A percentile compares a stretch with the other conserved stretches of the same genome.
Evolutionary conservation across 106 monocot species (phyloP).

Genomic region (Narthecium ossifragum): DNA sequence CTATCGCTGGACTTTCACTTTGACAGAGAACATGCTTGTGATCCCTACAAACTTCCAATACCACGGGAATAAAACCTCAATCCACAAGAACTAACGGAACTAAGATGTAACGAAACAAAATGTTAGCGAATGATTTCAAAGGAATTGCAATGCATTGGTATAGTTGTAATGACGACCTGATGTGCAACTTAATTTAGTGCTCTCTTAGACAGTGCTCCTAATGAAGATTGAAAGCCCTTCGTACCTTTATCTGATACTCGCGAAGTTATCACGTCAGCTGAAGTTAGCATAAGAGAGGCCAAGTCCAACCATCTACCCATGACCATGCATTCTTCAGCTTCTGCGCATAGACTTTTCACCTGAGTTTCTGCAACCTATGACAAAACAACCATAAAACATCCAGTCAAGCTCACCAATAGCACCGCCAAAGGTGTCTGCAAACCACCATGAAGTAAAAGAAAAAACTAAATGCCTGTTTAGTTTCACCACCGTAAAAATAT

Average conservation of each 20-base stretch:
- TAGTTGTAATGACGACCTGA: too few relatives aligned
- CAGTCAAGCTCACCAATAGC: not conserved
- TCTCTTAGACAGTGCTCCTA: too few relatives aligned
- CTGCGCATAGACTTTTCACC: slow-evolving; percentile 55
- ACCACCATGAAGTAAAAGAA: not conserved
- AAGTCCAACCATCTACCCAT: slow-evolving; percentile 71
- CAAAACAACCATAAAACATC: not conserved
- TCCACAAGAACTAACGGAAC: too few relatives aligned
- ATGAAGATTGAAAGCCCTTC: too few relatives aligned
- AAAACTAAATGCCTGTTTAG: not conserved
- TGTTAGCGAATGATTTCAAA: too few relatives aligned
- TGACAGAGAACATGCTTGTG: too few relatives aligned
- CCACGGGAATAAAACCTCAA: too few relatives aligned
- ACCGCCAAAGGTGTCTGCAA: not conserved
- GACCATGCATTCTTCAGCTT: slow-evolving; percentile 65
- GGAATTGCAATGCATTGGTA: too few relatives aligned
- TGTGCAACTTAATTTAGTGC: too few relatives aligned
- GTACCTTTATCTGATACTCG: slow-evolving; percentile 82
- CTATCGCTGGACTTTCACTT: too few relatives aligned
- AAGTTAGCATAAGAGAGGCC: slow-evolving; percentile 80
- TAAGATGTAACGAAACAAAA: too few relatives aligned
- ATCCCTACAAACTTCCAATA: too few relatives aligned
- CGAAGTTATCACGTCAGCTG: slow-evolving; percentile 56
- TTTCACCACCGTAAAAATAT: not conserved
- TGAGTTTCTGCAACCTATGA: slow-evolving; percentile 82